A percentile compares a stretch with the other conserved stretches of the same genome.
Conservation (phyloP, 2,329 filamentous ascomycete genomes). For the Hymenoscyphus albidus region DNA sequence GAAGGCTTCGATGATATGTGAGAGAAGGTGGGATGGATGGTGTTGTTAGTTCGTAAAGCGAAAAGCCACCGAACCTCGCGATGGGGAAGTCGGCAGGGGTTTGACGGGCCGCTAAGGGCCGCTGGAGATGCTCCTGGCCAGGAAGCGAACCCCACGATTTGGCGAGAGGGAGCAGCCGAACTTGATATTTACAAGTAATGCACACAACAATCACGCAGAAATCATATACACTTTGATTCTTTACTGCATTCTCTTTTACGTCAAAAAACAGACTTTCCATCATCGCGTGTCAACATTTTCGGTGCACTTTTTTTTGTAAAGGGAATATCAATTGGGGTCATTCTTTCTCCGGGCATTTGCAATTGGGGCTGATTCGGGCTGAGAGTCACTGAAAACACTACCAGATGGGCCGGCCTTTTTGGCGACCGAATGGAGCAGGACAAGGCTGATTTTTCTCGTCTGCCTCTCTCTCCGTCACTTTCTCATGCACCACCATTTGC, state of each 20-base stretch:
- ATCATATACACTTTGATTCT: too few species aligned
- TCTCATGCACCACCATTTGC: neutral
- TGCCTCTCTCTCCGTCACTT: neutral
- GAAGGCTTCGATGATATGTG: slow-evolving; percentile 7
- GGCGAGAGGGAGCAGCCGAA: neutral
- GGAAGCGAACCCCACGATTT: neutral
- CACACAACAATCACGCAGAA: too few species aligned
- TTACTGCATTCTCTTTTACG: too few species aligned
- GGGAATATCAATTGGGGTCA: neutral
- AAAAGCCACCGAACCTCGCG: neutral
- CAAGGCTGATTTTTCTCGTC: neutral
- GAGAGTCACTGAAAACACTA: neutral
- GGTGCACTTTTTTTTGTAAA: too few species aligned
- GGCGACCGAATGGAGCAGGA: neutral
- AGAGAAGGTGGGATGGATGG: neutral
- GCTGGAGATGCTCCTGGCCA: neutral
- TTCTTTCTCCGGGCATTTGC: neutral
- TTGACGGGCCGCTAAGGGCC: neutral
- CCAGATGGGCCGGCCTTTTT: neutral
- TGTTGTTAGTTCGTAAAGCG: neutral
- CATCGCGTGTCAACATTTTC: too few species aligned
- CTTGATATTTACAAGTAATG: neutral
- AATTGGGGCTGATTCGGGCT: neutral
- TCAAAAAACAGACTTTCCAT: too few species aligned
- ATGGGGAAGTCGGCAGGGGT: neutral